Conservation (phyloP, 257 asterid species). For the Hygrophila difformis region DNA sequence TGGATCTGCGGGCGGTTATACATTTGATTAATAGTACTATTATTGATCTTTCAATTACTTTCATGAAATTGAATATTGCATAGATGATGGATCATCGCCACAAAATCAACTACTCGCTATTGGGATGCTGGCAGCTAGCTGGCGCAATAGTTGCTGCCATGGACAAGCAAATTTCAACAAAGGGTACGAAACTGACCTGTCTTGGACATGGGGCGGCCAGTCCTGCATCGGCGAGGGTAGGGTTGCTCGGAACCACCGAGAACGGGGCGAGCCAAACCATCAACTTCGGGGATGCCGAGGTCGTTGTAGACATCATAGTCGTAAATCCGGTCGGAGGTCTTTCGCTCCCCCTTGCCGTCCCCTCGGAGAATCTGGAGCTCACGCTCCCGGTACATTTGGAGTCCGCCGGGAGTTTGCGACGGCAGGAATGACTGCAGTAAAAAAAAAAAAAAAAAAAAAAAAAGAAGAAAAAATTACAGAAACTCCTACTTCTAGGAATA, state of each 20-base stretch:
- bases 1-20: conserved; percentile 57
- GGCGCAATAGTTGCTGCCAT: too few relatives aligned
- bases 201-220: conserved; percentile 44
- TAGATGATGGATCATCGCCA: too few relatives aligned
- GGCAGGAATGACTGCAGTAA: conserved; percentile 65
- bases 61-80: too few relatives aligned
- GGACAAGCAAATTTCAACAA: too few relatives aligned
- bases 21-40: too few relatives aligned
- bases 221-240: conserved; percentile 73
- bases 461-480: too few relatives aligned
- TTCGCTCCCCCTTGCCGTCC: conserved; percentile 49
- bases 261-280: conserved; percentile 41
- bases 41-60: too few relatives aligned
- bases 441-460: too few relatives aligned
- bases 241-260: conserved; percentile 52
- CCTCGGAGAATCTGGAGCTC: conserved; percentile 50
- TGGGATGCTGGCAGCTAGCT: too few relatives aligned
- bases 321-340: conserved; percentile 42
- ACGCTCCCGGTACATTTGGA: conserved; percentile 25
- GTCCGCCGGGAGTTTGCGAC: conserved; percentile 56
- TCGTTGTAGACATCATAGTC: conserved; percentile 83
- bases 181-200: conserved; percentile 28
- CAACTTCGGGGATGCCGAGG: conserved; percentile 54
- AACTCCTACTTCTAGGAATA: too few relatives aligned
- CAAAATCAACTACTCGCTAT: background rate